phyloP scores from a whole-genome alignment of 768 basidiomycete genomes.

The Leccinellum luteum region DNA sequence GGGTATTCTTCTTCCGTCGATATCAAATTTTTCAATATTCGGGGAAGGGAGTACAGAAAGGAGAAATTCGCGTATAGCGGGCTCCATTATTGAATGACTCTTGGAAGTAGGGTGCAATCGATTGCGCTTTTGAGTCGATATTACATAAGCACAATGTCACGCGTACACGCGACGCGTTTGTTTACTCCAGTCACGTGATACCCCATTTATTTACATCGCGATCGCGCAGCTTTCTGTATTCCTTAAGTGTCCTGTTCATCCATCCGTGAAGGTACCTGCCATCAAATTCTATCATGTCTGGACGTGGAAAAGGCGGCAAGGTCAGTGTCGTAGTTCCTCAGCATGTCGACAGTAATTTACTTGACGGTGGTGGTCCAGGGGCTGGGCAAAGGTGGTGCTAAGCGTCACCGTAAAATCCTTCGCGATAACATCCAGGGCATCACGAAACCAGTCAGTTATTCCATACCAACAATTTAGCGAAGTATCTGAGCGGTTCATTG shows the following conservation, averaged over 20 bases:
- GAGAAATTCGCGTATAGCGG: constrained; percentile 25
- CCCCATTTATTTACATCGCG: not conserved
- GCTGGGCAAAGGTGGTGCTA: constrained; percentile 83
- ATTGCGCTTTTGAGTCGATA: not conserved
- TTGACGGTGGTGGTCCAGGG: constrained; percentile 39
- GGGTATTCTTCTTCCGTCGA: constrained; percentile 38
- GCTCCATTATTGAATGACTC: not conserved
- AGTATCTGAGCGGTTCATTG: not conserved
- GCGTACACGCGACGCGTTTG: not conserved
- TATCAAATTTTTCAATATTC: constrained; percentile 10
- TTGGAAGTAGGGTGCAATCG: too few species aligned
- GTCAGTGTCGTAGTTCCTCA: constrained; percentile 10
- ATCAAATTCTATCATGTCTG: constrained; percentile 55
- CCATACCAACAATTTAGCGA: not conserved
- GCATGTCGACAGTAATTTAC: not conserved
- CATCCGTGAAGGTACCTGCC: not conserved
- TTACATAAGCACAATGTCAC: not conserved
- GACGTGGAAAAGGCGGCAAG: constrained; percentile 86
- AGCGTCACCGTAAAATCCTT: constrained; percentile 82
- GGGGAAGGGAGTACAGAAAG: constrained; percentile 26
- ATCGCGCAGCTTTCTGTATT: not conserved
- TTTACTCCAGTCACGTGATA: constrained; percentile 7
- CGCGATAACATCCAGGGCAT: constrained; percentile 69
- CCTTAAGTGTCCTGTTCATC: not conserved
- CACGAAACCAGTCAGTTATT: constrained; percentile 16